Conservation (phyloP, 768 basidiomycete species). For the Clitopilus hobsonii region DNA sequence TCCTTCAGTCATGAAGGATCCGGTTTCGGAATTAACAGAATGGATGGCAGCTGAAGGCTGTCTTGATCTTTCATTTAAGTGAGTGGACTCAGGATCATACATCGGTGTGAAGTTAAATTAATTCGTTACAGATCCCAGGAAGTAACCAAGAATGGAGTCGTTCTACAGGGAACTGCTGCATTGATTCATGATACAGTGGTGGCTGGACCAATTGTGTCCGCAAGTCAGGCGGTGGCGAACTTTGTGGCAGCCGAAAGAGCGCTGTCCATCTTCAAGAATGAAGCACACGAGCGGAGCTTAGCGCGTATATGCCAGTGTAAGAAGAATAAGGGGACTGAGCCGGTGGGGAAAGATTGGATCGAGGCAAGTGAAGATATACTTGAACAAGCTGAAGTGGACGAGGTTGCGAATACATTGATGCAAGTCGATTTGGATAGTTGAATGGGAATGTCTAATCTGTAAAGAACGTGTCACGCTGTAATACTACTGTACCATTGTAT, state of each 20-base stretch:
- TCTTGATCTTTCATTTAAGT: constrained; percentile 28
- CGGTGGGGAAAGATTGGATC: neutral
- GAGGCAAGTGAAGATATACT: constrained; percentile 7
- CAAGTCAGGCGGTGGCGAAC: constrained; percentile 58
- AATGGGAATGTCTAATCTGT: too few relatives aligned
- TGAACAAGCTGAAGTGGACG: constrained; percentile 7
- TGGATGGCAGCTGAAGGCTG: constrained; percentile 65
- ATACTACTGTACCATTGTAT: neutral
- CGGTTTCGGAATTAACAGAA: constrained; percentile 65
- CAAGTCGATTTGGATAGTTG: neutral
- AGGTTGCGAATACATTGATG: constrained; percentile 3
- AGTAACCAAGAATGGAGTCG: constrained; percentile 12
- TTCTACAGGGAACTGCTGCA: constrained; percentile 46
- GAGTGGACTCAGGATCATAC: constrained; percentile 8
- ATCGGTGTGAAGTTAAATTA: neutral
- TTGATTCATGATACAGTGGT: constrained; percentile 54
- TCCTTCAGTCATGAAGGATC: constrained; percentile 61
- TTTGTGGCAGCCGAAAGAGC: constrained; percentile 65
- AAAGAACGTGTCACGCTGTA: too few relatives aligned
- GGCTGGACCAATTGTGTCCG: constrained; percentile 56
- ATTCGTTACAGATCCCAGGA: constrained; percentile 11
- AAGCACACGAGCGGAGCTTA: constrained; percentile 39
- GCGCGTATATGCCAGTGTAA: constrained; percentile 32
- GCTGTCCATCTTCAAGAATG: constrained; percentile 44
- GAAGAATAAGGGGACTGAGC: constrained; percentile 1